Evolutionary conservation across 176 grass and related monocot genomes (phyloP).

Genomic region (Cenchrus purpureus): DNA sequence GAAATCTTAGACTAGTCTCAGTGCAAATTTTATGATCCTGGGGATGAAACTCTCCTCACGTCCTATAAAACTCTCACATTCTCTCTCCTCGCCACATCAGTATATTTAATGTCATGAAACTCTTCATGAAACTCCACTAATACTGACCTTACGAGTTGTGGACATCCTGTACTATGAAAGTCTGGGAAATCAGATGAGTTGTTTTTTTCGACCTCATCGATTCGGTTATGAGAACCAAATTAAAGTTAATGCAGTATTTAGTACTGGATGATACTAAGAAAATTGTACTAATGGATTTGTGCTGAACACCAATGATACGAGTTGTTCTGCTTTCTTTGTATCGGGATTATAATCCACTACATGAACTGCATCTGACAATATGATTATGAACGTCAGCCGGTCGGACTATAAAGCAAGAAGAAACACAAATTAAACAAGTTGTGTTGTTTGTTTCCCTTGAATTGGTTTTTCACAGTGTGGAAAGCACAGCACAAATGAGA

Average conservation of each 20-base stretch:
- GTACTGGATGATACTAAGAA: background rate
- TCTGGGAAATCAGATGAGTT: slow-evolving; percentile 42
- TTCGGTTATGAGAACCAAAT: background rate
- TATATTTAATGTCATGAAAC: no score
- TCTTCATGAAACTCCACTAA: no score
- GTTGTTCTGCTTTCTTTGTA: background rate
- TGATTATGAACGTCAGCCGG: no score
- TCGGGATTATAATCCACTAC: no score
- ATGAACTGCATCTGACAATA: no score
- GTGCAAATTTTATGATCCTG: no score
- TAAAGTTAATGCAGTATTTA: background rate
- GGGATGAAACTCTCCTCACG: no score
- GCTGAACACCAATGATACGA: background rate
- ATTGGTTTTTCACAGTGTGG: background rate
- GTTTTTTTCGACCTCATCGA: slow-evolving; percentile 53
- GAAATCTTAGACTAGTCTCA: background rate
- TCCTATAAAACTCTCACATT: no score
- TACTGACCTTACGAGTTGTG: no score
- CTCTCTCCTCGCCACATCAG: no score
- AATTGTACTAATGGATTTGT: slow-evolving; percentile 8
- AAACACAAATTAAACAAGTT: no score
- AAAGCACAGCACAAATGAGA: background rate
- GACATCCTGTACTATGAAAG: background rate
- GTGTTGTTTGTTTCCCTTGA: background rate
- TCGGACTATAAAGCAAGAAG: no score